These are phyloP conservation scores for Epicoccum nigrum DNA, from an alignment of 2,329 filamentous ascomycete genomes.

Conservation along the genomic window DNA sequence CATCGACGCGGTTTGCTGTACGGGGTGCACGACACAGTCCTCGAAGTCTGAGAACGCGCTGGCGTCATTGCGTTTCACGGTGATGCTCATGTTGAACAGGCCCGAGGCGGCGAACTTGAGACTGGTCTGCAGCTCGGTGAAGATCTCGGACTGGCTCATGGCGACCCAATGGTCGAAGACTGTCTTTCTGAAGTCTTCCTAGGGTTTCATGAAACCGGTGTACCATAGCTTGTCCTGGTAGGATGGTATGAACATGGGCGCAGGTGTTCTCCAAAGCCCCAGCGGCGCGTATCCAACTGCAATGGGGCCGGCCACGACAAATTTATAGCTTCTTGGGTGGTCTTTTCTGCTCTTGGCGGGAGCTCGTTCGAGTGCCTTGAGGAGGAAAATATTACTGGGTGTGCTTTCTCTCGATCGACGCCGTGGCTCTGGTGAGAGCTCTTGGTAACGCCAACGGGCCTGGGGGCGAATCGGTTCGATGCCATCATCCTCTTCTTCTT, in stretches of 20 bases:
- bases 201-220: conserved; percentile 22
- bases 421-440: too few species aligned
- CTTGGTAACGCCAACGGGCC: too few species aligned
- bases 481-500: too few species aligned
- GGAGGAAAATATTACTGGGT: neutral
- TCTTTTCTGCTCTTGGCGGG: neutral
- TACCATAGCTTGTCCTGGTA: conserved; percentile 21
- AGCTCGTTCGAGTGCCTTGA: neutral
- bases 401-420: too few species aligned
- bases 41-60: conserved; percentile 13
- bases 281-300: neutral
- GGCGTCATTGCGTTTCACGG: neutral
- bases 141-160: neutral
- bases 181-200: conserved; percentile 13
- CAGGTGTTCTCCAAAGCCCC: neutral
- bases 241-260: conserved; percentile 1
- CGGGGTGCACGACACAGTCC: conserved; percentile 13
- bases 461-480: neutral
- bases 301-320: neutral
- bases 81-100: neutral
- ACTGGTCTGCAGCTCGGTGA: conserved; percentile 8
- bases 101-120: neutral
- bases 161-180: conserved; percentile 8
- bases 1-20: conserved; percentile 8
- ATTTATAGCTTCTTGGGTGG: neutral